Base-by-base conservation (phyloP, 2,329 filamentous ascomycete species). In the Arthrinium phaeospermum region DNA sequence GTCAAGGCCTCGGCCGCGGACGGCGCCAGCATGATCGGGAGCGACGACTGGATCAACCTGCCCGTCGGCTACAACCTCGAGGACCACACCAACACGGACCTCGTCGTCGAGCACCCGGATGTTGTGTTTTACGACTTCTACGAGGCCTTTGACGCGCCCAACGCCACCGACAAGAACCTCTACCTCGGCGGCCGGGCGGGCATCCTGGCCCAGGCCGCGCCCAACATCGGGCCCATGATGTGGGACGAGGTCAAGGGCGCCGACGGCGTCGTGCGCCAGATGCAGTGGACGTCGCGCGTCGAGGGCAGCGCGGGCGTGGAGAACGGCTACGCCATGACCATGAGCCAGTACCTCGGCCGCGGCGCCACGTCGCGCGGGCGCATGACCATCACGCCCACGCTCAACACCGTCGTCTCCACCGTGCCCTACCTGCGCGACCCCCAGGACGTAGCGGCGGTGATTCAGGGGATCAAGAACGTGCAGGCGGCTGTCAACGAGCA, bases 81-180 rank as follows among this genome's bases (percentile, higher is more conserved):
- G 72, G 89, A 91, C 74, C 88, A 89, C 75, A 84, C 85, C 74
- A 87, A 87, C 78, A 88, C 87, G 70, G 86, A 88, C 75, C 80
- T 82, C 71, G 84, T 84, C 71, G 78, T 87, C 77, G 79, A 82
- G 69, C 85, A 87, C 73, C 84, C 85, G 2, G 80, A 84, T 47
- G 83, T 86, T 3, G 79, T 82, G n/a, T 89, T 90, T 81, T 93
- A 93, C 78, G 88, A 93, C 82, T 92, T 92, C 78, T 92, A 91
- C 79, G 84, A 84, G 72, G 91, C 91, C 3, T 93, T 86, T 76
- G 80, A 86, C 74, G 82, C 81, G 57, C 87, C 87, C 12, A 86
- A 84, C 73, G 75, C 76, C 7, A 77, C 79, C 0, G 87, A 89
- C 76, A 80, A 81, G 74, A 73, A 78, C 44, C 76, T 77, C 30